phyloP scores from a whole-genome alignment of 345 rosid species.

The Gossypium rotundifolium region DNA sequence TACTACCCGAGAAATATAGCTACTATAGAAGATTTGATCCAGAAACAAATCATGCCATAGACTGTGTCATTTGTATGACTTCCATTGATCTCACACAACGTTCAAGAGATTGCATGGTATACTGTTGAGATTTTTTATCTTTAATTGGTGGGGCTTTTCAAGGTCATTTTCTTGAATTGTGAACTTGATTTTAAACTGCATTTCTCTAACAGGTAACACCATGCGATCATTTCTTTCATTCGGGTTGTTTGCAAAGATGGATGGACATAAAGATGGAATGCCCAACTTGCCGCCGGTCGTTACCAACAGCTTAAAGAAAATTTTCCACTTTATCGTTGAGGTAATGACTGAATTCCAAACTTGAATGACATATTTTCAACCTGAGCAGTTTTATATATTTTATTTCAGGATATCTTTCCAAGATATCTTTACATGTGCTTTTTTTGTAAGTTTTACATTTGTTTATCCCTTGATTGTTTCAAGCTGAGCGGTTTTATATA shows the following conservation, averaged over 20 bases:
- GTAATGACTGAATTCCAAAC: slow-evolving; percentile 23
- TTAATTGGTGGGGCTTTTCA: background rate
- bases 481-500: background rate
- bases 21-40: slow-evolving; percentile 67
- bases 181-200: background rate
- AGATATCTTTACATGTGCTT: background rate
- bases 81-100: slow-evolving; percentile 62
- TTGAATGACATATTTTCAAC: background rate
- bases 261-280: slow-evolving; percentile 99
- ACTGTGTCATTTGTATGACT: slow-evolving; percentile 97
- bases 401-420: background rate
- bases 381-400: too few relatives aligned
- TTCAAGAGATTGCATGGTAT: slow-evolving; percentile 77
- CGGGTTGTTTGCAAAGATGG: slow-evolving; percentile 95
- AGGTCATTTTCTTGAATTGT: background rate
- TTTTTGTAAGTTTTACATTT: background rate
- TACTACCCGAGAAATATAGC: slow-evolving; percentile 91
- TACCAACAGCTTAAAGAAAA: slow-evolving; percentile 71
- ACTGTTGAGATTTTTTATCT: background rate
- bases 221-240: slow-evolving; percentile 91
- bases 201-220: slow-evolving; percentile 71
- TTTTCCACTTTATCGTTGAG: slow-evolving; percentile 22
- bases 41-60: slow-evolving; percentile 44
- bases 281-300: slow-evolving; percentile 91
- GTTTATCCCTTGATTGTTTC: background rate